Evolutionary conservation across 495 filamentous ascomycete species (phyloP).

Genomic region (Xylaria intraflava): DNA sequence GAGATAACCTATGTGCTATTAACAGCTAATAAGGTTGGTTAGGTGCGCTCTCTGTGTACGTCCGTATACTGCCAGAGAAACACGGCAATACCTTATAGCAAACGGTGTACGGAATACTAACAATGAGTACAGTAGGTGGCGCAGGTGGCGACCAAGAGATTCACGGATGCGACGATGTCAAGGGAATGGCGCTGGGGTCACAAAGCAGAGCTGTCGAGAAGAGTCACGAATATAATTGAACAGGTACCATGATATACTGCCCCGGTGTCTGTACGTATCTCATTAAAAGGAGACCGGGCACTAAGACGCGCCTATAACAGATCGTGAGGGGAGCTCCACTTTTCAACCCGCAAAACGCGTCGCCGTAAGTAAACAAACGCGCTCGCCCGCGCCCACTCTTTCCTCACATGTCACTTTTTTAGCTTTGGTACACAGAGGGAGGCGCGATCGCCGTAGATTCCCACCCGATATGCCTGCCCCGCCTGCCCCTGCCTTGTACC

Average conservation of each 20-base stretch:
- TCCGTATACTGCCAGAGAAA: no score
- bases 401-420: constrained; percentile 10
- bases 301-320: background rate
- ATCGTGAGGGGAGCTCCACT: constrained; percentile 1
- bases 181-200: background rate
- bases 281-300: background rate
- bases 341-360: constrained; percentile 12
- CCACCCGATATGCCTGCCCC: background rate
- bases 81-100: no score
- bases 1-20: no score
- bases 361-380: constrained; percentile 13
- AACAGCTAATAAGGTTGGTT: no score
- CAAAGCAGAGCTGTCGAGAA: no score
- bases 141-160: no score
- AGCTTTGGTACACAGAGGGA: constrained; percentile 2
- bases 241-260: background rate
- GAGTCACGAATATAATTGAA: no score
- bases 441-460: constrained; percentile 2
- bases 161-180: no score
- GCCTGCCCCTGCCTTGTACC: constrained; percentile 7
- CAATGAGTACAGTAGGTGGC: no score
- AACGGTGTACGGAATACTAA: no score
- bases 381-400: constrained; percentile 3
- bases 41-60: no score
- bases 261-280: background rate